Percentiles rank a stretch among this genome's conserved stretches.
Conservation (phyloP, 768 basidiomycete genomes). For the Nidularia sp. region DNA sequence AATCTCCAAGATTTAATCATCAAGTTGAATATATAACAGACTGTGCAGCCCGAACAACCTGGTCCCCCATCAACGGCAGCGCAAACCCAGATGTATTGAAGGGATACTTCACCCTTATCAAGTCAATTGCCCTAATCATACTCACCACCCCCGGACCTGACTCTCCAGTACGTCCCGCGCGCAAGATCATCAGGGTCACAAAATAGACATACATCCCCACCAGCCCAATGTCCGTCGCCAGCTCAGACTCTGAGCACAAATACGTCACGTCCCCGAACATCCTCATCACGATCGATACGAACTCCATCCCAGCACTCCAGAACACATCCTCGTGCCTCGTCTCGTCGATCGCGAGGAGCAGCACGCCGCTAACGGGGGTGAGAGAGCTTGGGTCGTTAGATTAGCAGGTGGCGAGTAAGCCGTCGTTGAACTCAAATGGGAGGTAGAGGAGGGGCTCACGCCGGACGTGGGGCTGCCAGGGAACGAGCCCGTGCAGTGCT, state of each 20-base stretch:
- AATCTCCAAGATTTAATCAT: too few species aligned
- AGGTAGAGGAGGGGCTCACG: not conserved
- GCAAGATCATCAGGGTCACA: not conserved
- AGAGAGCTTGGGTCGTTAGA: not conserved
- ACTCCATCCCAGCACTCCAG: not conserved
- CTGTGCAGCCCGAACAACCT: too few species aligned
- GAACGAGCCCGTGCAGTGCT: not conserved
- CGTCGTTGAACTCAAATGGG: not conserved
- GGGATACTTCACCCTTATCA: not conserved
- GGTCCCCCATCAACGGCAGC: not conserved
- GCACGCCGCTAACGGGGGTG: not conserved
- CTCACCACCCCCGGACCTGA: not conserved
- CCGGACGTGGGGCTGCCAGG: not conserved
- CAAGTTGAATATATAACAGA: too few species aligned
- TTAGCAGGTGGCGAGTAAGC: not conserved
- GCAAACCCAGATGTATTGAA: not conserved
- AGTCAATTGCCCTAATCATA: not conserved
- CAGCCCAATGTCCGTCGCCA: not conserved
- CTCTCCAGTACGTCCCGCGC: not conserved
- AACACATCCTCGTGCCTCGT: not conserved
- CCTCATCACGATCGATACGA: not conserved
- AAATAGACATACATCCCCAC: not conserved
- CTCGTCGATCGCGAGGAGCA: not conserved
- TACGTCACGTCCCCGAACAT: not conserved
- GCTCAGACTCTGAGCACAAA: not conserved